Conservation (phyloP, 495 filamentous ascomycete species). For the Choiromyces venosus region DNA sequence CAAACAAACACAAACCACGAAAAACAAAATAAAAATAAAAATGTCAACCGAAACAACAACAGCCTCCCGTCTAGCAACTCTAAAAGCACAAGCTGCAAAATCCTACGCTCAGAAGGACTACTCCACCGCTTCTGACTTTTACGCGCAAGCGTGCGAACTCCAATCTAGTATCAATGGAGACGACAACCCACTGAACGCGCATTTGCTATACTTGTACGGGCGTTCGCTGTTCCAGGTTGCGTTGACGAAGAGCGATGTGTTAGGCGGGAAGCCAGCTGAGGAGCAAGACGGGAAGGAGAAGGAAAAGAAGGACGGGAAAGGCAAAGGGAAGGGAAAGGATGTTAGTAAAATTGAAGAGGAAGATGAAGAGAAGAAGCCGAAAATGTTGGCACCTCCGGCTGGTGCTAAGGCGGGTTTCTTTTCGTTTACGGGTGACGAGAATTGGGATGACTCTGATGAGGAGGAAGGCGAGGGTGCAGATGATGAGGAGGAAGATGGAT, state of each 20-base stretch:
- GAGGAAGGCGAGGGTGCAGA: conserved; percentile 48
- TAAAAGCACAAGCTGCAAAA: conserved; percentile 57
- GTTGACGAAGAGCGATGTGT: conserved; percentile 86
- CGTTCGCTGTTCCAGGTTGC: conserved; percentile 88
- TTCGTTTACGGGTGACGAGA: conserved; percentile 89
- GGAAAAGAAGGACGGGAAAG: conserved; percentile 45
- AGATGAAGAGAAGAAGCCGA: conserved; percentile 17
- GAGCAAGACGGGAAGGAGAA: conserved; percentile 45
- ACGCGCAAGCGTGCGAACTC: conserved; percentile 78
- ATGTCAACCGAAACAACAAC: conserved; percentile 9
- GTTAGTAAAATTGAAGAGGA: conserved; percentile 12
- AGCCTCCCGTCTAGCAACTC: conserved; percentile 28
- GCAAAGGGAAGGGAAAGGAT: conserved; percentile 42
- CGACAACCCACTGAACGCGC: conserved; percentile 79
- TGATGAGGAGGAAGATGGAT: conserved; percentile 41
- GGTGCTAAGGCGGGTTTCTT: conserved; percentile 58
- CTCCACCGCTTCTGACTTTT: conserved; percentile 73
- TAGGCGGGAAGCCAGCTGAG: conserved; percentile 67
- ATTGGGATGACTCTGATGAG: conserved; percentile 71
- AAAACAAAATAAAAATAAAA: not conserved
- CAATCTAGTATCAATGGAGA: conserved; percentile 91
- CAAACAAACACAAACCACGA: conserved; percentile 3
- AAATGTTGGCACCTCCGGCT: not conserved
- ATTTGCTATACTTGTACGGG: conserved; percentile 88
- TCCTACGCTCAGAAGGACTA: conserved; percentile 84